Evolutionary conservation across 2,329 filamentous ascomycete species (phyloP).

Genomic region (Septoria linicola): DNA sequence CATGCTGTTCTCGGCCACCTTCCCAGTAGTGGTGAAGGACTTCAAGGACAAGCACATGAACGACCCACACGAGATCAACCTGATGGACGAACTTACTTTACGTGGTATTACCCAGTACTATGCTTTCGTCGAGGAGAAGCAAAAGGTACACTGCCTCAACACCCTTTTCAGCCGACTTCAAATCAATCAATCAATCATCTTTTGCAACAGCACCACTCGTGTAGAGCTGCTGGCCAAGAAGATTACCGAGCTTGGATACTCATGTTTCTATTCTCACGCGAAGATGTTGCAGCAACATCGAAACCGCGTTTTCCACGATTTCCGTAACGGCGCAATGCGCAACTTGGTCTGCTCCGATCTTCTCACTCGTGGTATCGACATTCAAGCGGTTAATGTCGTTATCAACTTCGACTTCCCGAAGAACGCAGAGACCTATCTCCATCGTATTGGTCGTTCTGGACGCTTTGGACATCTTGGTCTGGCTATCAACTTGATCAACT

Average conservation of each 20-base stretch:
- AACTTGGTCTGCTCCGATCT: constrained; percentile 98
- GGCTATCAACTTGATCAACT: constrained; percentile 98
- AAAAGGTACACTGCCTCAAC: constrained; percentile 98
- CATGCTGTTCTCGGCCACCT: constrained; percentile 98
- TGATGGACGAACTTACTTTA: constrained; percentile 98
- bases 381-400: constrained; percentile 98
- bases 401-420: constrained; percentile 99
- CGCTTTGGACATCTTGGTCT: constrained; percentile 95
- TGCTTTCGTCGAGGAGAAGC: constrained; percentile 97
- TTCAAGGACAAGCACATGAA: constrained; percentile 99
- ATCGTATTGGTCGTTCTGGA: constrained; percentile 95
- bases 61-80: constrained; percentile 95
- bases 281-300: constrained; percentile 96
- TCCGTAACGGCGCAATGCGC: constrained; percentile 94
- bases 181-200: constrained; percentile 99
- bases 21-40: constrained; percentile 92
- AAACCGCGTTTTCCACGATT: constrained; percentile 98
- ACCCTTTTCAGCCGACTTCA: constrained; percentile 98
- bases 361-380: constrained; percentile 97
- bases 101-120: constrained; percentile 99
- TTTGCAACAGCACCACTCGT: constrained; percentile 98
- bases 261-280: constrained; percentile 98
- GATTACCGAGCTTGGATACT: constrained; percentile 98
- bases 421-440: constrained; percentile 97
- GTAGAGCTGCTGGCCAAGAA: constrained; percentile 98